Base-by-base conservation (phyloP, 345 rosid species). In the Eucalyptus paniculata region DNA sequence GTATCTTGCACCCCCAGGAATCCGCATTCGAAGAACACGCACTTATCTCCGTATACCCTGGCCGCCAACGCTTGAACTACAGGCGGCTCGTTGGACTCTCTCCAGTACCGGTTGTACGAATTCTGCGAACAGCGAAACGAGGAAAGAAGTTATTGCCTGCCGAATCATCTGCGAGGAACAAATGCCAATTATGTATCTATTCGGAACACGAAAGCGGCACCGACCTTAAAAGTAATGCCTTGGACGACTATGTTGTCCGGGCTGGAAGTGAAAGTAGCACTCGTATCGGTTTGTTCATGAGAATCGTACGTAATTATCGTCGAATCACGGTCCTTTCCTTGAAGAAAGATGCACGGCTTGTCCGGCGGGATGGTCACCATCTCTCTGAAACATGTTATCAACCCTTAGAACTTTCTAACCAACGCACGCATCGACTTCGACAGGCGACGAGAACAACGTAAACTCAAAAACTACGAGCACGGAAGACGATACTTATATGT, bases 1-100 rank as follows among this genome's bases (percentile, higher is more conserved):
- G 95, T 94, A 54, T 96, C 97, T 91, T 96, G 96, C 81, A 96
- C 83, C 49, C 96, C 96, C 88, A 93, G 12, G 86, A 96, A 94
- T 42, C 87, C 89, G 56, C 96, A 94, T 2, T 89, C 86, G 40
- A 72, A 92, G 86, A 95, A 96, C 44, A 95, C 92, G 5, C 95
- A 91, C 88, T 94, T 93, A 54, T 96, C 96, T 3, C 98, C 96
- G 49, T 91, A 88, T 6, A 95, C 86, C 56, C 91, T 56, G 0
- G 93, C 90, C 40, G 97, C 96, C 4, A 95, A 54, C 9, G 97
- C 97, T 51, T 90, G 96, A 82, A 21, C 83, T 45, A 93, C 40
- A 1, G 32, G 4, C 56, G 51, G 60, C 32, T 82, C 56, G 44
- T 18, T 51, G 28, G 9, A 30, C 3, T n/a, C 28, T 34, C 26